Evolutionary conservation across 345 rosid genomes (phyloP).

Genomic region (Hevea brasiliensis): DNA sequence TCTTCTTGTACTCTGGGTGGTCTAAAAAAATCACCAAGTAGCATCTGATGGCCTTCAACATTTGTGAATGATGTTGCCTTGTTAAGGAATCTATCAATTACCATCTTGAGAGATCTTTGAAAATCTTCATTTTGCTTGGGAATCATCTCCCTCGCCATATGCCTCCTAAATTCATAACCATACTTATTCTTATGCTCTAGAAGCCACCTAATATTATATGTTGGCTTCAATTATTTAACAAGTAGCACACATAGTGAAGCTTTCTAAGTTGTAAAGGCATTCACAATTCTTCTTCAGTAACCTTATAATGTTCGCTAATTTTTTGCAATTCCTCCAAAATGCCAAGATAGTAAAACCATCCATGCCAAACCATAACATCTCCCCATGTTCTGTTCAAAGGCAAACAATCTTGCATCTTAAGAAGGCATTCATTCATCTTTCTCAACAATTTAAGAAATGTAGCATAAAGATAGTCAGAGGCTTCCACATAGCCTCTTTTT

Average conservation of each 20-base stretch:
- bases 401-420: slow-evolving; percentile 37
- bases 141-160: slow-evolving; percentile 74
- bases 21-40: too few species aligned
- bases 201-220: slow-evolving; percentile 71
- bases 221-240: slow-evolving; percentile 55
- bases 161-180: slow-evolving; percentile 79
- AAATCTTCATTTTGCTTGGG: slow-evolving; percentile 79
- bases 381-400: slow-evolving; percentile 34
- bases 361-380: slow-evolving; percentile 30
- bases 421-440: slow-evolving; percentile 57
- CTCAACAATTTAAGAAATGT: slow-evolving; percentile 42
- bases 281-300: slow-evolving; percentile 53
- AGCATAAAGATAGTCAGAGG: slow-evolving; percentile 43
- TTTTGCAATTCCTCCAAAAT: slow-evolving; percentile 63
- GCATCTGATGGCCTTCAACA: too few species aligned
- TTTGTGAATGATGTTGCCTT: slow-evolving; percentile 17
- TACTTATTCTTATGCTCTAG: too few species aligned
- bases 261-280: slow-evolving; percentile 40
- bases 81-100: slow-evolving; percentile 78
- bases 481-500: slow-evolving; percentile 34
- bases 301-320: slow-evolving; percentile 55
- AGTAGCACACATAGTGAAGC: slow-evolving; percentile 51
- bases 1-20: too few species aligned
- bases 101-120: slow-evolving; percentile 84
- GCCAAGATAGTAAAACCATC: slow-evolving; percentile 61